A percentile compares a stretch with the other conserved stretches of the same genome.
phyloP scores from a whole-genome alignment of 495 filamentous ascomycete genomes.

The Talaromyces borbonicus region DNA sequence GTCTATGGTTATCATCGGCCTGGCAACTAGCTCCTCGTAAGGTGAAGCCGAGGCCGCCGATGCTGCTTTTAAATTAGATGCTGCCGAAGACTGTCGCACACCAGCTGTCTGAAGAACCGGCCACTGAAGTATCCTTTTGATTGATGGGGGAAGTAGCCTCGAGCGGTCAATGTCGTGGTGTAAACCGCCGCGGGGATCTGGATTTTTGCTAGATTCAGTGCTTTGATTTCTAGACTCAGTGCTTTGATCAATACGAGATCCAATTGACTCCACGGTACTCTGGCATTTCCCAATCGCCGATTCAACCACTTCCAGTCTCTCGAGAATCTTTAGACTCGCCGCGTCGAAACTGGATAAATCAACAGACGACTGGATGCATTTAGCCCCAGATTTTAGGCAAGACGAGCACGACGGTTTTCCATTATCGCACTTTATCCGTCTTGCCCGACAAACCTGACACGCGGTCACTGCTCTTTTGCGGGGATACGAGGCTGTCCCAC shows the following conservation, averaged over 20 bases:
- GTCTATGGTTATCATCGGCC: not conserved
- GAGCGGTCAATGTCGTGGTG: not conserved
- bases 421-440: slow-evolving; percentile 35
- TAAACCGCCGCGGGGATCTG: not conserved
- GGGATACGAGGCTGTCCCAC: not conserved
- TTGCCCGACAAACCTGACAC: slow-evolving; percentile 29
- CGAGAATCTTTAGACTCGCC: slow-evolving; percentile 10
- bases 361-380: slow-evolving; percentile 15
- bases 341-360: slow-evolving; percentile 11
- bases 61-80: not conserved
- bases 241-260: not conserved
- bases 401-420: slow-evolving; percentile 29
- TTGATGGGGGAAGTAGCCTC: not conserved
- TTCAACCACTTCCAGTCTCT: slow-evolving; percentile 6
- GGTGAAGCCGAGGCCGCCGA: not conserved
- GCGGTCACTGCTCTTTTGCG: slow-evolving; percentile 10
- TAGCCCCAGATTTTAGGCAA: slow-evolving; percentile 26
- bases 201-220: not conserved
- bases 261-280: not conserved
- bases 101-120: not conserved
- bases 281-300: not conserved
- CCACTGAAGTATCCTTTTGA: not conserved
- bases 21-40: not conserved
- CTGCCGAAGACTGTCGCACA: not conserved
- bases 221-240: too few species aligned